Base-by-base conservation (phyloP, 2,329 filamentous ascomycete genomes). In the Helotiales sp. region DNA sequence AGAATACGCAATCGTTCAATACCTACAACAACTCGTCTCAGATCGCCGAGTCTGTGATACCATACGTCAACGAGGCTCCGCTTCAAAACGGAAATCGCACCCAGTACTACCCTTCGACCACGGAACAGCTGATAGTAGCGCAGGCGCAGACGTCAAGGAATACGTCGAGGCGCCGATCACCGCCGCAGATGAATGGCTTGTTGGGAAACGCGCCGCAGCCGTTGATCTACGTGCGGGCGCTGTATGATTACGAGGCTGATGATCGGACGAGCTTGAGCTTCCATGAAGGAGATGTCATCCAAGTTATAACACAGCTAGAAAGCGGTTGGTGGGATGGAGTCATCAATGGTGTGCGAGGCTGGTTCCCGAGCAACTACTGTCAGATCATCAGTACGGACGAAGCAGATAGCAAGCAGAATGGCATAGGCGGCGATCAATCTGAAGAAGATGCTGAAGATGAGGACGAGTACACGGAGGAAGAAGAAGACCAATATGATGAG, bases 321-420 rank as follows among this genome's bases (percentile, higher is more conserved):
- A 98, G 93, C 70, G 95, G 95, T 56, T 99, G 95, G 95, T 99
- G 95, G 95, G 95, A 99, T 77, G 95, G 95, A 49, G 91, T 99
- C 55, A 96, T 99, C 73, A 95, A 97, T 70, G 91, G 93, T 58
- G 90, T 96, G 66, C 88, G 95, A 72, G 95, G 95, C 72, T 99
- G 95, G 95, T 99, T 99, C 74, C 95, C 95, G 34, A 98, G 93
- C 80, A 99, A 99, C 75, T 99, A 99, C 77, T 98, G 95, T 77
- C 87, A 91, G 65, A 86, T 95, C 63, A 89, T 98, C 67, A 84
- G 86, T 59, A 87, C 86, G 67, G 83, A 88, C 51, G 88, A 91
- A 66, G 81, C 83, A 40, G 86, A 90, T 54, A 77, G 81, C 13
- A 77, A 79, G 63, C 80, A 82, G 52, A 83, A 81, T 65, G 79